Evolutionary conservation across 805 yeast genomes (phyloP).

Genomic region (Zygosaccharomyces kombuchaensis): DNA sequence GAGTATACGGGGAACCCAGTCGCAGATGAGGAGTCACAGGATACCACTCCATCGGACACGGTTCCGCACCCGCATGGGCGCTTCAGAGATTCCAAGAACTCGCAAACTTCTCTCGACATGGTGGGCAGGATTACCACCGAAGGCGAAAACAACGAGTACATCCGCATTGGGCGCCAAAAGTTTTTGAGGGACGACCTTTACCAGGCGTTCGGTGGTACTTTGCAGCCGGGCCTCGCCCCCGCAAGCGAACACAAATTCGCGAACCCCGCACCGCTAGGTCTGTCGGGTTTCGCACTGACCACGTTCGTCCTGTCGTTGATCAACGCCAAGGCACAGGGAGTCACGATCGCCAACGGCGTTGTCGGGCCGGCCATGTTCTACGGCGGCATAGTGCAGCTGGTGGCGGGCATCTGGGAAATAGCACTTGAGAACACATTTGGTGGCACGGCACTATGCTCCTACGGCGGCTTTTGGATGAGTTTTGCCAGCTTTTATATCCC

Average conservation of each 20-base stretch:
- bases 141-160: constrained; percentile 53
- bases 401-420: constrained; percentile 64
- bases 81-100: not conserved
- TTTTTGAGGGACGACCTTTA: constrained; percentile 56
- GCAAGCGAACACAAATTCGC: constrained; percentile 55
- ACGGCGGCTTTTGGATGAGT: constrained; percentile 65
- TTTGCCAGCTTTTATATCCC: constrained; percentile 53
- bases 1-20: not conserved
- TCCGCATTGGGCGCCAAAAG: constrained; percentile 64
- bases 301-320: constrained; percentile 53
- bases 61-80: not conserved
- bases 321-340: constrained; percentile 51
- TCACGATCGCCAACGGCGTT: constrained; percentile 46
- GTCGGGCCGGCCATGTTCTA: constrained; percentile 54
- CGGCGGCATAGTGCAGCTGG: constrained; percentile 54
- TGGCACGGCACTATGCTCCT: constrained; percentile 54
- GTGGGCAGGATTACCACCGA: constrained; percentile 29
- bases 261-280: constrained; percentile 62
- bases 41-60: not conserved
- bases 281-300: constrained; percentile 54
- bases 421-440: constrained; percentile 61
- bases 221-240: constrained; percentile 59
- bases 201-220: constrained; percentile 73
- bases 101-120: constrained; percentile 5
- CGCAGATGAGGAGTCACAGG: not conserved